phyloP scores from a whole-genome alignment of 768 basidiomycete species.

The Amanita pseudoporphyria region DNA sequence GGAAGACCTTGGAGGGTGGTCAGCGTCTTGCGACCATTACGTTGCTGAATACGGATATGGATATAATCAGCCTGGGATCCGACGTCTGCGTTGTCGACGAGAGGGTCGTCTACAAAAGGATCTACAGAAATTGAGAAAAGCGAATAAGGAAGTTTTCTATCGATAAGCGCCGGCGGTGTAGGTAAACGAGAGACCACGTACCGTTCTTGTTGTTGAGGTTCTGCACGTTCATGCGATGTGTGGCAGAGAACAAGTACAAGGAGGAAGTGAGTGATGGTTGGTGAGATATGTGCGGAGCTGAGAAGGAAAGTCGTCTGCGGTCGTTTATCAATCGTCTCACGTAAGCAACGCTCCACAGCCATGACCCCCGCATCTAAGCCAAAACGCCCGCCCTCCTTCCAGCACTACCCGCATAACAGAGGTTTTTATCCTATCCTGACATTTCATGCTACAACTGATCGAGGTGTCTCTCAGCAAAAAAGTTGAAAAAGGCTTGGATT shows the following conservation, averaged over 20 bases:
- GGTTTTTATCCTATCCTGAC: conserved; percentile 29
- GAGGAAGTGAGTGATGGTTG: conserved; percentile 39
- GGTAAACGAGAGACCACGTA: conserved; percentile 23
- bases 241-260: conserved; percentile 20
- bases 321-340: conserved; percentile 13
- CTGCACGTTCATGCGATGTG: conserved; percentile 91
- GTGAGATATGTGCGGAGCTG: conserved; percentile 14
- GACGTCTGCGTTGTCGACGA: conserved; percentile 63
- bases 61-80: conserved; percentile 79
- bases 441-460: background rate
- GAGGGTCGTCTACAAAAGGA: conserved; percentile 93
- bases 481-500: conserved; percentile 75
- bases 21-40: conserved; percentile 97
- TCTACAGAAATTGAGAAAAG: conserved; percentile 34
- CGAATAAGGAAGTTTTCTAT: conserved; percentile 4
- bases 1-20: conserved; percentile 96
- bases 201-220: conserved; percentile 79
- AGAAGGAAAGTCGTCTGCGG: conserved; percentile 19
- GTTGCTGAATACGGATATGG: conserved; percentile 96
- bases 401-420: conserved; percentile 50
- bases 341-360: background rate
- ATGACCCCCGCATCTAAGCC: conserved; percentile 22
- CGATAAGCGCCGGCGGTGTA: background rate
- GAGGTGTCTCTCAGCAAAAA: conserved; percentile 45
- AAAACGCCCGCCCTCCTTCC: conserved; percentile 63